Evolutionary conservation across 2,329 filamentous ascomycete species (phyloP).

Genomic region (Beauveria brongniartii): DNA sequence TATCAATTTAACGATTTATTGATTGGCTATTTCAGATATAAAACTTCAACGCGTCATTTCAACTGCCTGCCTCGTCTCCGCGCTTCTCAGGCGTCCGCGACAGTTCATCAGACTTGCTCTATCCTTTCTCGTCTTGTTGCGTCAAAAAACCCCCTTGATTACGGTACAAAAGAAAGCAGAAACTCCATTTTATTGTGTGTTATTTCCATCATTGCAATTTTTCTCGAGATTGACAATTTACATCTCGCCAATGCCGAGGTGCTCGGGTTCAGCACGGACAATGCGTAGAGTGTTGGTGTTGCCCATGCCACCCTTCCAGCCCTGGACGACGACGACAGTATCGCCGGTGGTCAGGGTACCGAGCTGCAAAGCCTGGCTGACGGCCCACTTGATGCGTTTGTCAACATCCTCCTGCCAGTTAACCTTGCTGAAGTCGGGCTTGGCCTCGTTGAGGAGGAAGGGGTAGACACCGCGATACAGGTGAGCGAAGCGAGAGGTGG

Average conservation of each 20-base stretch:
- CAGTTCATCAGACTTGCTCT: not conserved
- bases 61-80: not conserved
- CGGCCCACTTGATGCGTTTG: conserved; percentile 93
- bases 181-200: not conserved
- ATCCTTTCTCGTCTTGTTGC: not conserved
- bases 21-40: conserved; percentile 1
- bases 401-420: conserved; percentile 99
- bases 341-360: conserved; percentile 65
- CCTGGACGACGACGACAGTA: conserved; percentile 75
- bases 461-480: conserved; percentile 97
- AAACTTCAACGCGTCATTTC: not conserved
- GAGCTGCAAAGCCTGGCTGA: conserved; percentile 77
- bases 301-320: conserved; percentile 86
- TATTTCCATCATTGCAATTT: not conserved
- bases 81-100: not conserved
- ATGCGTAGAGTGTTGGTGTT: conserved; percentile 77
- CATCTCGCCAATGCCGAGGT: conserved; percentile 47
- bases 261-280: conserved; percentile 51
- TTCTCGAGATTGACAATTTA: not conserved
- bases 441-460: conserved; percentile 85
- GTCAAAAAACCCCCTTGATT: not conserved
- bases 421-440: conserved; percentile 86
- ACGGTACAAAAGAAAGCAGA: conserved; percentile 8
- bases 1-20: conserved; percentile 1
- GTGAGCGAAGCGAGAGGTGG: conserved; percentile 82